phyloP scores from a whole-genome alignment of 768 basidiomycete species.

The Plicaturopsis crispa region DNA sequence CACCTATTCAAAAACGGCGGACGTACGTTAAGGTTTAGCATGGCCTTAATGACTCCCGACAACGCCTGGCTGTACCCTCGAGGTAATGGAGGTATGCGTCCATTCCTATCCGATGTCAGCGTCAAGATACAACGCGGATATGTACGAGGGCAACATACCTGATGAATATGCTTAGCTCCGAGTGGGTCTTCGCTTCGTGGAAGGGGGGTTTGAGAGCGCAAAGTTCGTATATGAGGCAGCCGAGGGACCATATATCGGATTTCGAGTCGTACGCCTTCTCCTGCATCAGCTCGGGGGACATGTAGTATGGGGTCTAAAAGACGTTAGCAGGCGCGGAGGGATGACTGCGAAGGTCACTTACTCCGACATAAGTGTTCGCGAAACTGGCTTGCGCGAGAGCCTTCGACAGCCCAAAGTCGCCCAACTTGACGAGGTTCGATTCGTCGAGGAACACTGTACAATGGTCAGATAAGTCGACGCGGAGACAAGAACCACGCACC shows the following conservation, averaged over 20 bases:
- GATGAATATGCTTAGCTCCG: constrained; percentile 77
- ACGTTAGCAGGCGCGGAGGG: not conserved
- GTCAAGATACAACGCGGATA: not conserved
- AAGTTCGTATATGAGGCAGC: constrained; percentile 94
- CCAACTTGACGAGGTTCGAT: constrained; percentile 82
- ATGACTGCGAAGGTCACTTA: constrained; percentile 29
- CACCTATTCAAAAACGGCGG: not conserved
- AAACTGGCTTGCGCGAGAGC: constrained; percentile 84
- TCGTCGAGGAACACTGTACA: constrained; percentile 81
- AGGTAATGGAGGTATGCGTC: constrained; percentile 87
- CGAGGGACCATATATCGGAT: constrained; percentile 97
- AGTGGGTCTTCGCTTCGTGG: constrained; percentile 86
- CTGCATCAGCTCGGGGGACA: constrained; percentile 98
- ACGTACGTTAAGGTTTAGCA: constrained; percentile 77
- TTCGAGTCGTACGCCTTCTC: constrained; percentile 97
- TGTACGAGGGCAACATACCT: constrained; percentile 34
- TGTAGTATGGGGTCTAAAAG: constrained; percentile 92
- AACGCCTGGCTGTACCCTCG: constrained; percentile 73
- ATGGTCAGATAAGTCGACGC: not conserved
- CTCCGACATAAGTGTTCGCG: constrained; percentile 95
- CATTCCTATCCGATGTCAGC: constrained; percentile 42
- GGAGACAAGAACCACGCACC: constrained; percentile 37
- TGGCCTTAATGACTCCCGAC: constrained; percentile 70
- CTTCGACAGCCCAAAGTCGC: constrained; percentile 95
- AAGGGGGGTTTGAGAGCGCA: constrained; percentile 93